Conservation (phyloP, 2,329 filamentous ascomycete genomes). For the Sarocladium kiliense region DNA sequence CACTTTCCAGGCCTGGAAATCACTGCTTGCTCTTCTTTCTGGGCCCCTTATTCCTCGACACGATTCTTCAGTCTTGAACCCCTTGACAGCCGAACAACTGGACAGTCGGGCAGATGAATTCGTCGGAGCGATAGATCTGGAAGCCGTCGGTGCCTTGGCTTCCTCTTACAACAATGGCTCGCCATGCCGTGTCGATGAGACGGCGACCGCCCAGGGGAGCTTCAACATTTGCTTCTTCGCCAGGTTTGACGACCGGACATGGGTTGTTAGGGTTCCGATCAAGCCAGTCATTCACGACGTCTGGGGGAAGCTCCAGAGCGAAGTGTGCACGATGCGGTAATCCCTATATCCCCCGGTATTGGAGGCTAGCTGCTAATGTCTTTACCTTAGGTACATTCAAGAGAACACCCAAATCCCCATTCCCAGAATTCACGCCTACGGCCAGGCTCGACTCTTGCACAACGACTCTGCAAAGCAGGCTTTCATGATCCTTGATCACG, state of each 20-base stretch:
- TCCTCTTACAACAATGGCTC: slow-evolving; percentile 11
- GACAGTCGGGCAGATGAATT: slow-evolving; percentile 10
- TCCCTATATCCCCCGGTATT: background rate
- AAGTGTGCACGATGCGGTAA: slow-evolving; percentile 13
- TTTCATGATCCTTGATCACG: slow-evolving; percentile 13
- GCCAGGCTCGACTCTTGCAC: slow-evolving; percentile 7
- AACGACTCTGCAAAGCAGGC: slow-evolving; percentile 8
- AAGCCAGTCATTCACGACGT: slow-evolving; percentile 12
- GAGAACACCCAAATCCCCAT: slow-evolving; percentile 10
- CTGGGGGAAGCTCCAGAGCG: slow-evolving; percentile 15
- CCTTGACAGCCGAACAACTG: slow-evolving; percentile 10
- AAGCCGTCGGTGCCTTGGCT: slow-evolving; percentile 12
- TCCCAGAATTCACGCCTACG: slow-evolving; percentile 12
- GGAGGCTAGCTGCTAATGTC: background rate
- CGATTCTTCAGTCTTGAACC: background rate
- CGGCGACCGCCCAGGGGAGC: slow-evolving; percentile 11
- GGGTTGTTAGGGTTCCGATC: slow-evolving; percentile 14
- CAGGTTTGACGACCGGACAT: slow-evolving; percentile 10
- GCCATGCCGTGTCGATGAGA: slow-evolving; percentile 10
- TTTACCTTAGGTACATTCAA: slow-evolving; percentile 12
- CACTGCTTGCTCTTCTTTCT: background rate
- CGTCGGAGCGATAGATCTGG: slow-evolving; percentile 12
- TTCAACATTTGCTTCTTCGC: slow-evolving; percentile 17
- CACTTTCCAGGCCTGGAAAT: too few species aligned
- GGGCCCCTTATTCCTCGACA: background rate